Conservation (phyloP, 1,284 basidiomycete species). For the Mycosarcoma mackinlayi region DNA sequence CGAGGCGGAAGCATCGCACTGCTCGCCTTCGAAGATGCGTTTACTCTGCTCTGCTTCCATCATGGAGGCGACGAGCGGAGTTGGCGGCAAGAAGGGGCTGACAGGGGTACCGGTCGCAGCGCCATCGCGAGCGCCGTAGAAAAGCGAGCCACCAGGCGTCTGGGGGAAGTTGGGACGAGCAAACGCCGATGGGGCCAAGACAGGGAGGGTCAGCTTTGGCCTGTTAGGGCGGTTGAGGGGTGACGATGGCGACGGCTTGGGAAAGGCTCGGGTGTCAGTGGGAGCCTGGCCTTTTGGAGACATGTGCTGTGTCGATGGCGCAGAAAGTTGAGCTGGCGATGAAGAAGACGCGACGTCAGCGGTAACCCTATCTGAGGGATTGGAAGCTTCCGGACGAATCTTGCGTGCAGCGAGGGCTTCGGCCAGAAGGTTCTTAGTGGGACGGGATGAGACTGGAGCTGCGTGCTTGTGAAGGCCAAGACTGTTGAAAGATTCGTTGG, state of each 20-base stretch:
- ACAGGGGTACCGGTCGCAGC: slow-evolving; percentile 56
- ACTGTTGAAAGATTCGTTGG: slow-evolving; percentile 30
- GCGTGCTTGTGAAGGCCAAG: slow-evolving; percentile 34
- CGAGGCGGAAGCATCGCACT: slow-evolving; percentile 19
- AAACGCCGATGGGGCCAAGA: slow-evolving; percentile 36
- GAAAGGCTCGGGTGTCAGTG: slow-evolving; percentile 3
- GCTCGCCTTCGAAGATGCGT: slow-evolving; percentile 9
- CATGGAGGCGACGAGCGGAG: slow-evolving; percentile 53
- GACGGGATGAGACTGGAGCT: slow-evolving; percentile 12
- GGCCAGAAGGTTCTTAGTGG: slow-evolving; percentile 37
- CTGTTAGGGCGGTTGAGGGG: slow-evolving; percentile 38
- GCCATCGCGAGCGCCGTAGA: slow-evolving; percentile 59
- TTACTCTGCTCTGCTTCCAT: slow-evolving; percentile 46
- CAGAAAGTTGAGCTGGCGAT: slow-evolving; percentile 2
- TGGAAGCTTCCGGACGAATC: slow-evolving; percentile 13
- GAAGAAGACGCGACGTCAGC: slow-evolving; percentile 1
- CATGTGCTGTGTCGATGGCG: slow-evolving; percentile 7
- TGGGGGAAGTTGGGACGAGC: slow-evolving; percentile 51
- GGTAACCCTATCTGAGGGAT: slow-evolving; percentile 4
- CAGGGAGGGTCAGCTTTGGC: slow-evolving; percentile 35
- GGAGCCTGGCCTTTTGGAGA: slow-evolving; percentile 25
- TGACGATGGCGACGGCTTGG: slow-evolving; percentile 14
- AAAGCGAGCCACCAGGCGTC: slow-evolving; percentile 57
- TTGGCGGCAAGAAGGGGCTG: slow-evolving; percentile 63
- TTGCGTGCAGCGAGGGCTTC: slow-evolving; percentile 37